phyloP scores from a whole-genome alignment of 2,329 filamentous ascomycete species.

The Colletotrichum neosansevieriae region DNA sequence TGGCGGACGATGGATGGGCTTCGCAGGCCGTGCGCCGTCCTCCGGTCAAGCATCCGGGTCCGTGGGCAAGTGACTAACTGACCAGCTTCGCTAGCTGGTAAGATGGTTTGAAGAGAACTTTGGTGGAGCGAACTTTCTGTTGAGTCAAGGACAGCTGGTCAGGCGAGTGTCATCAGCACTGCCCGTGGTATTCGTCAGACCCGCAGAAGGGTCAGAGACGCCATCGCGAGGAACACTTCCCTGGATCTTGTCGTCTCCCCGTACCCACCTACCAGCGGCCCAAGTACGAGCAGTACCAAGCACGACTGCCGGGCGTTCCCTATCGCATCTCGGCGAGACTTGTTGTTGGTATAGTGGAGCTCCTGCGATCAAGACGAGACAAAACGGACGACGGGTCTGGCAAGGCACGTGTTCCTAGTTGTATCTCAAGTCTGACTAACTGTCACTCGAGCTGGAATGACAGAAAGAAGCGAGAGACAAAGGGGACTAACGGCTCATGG shows the following conservation, averaged over 20 bases:
- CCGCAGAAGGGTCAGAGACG: too few species aligned
- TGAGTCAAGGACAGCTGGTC: too few species aligned
- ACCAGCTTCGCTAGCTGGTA: background rate
- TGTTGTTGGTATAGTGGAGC: conserved; percentile 12
- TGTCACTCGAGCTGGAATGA: background rate
- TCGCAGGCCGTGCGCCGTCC: conserved; percentile 2
- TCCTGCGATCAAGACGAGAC: conserved; percentile 7
- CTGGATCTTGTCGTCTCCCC: background rate
- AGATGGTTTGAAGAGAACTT: too few species aligned
- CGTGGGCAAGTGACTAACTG: background rate
- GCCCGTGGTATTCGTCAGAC: too few species aligned
- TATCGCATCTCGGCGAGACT: conserved; percentile 15
- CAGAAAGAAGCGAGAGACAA: conserved; percentile 18
- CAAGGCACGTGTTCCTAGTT: background rate
- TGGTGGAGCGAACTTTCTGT: too few species aligned
- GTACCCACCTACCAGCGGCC: background rate
- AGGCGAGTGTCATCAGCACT: too few species aligned
- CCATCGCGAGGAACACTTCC: too few species aligned
- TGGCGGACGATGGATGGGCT: background rate
- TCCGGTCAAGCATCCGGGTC: background rate
- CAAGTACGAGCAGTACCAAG: background rate
- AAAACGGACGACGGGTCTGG: background rate
- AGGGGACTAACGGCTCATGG: conserved; percentile 14
- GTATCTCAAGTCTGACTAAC: background rate
- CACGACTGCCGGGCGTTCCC: conserved; percentile 1